A percentile compares a stretch with the other conserved stretches of the same genome.
These are phyloP conservation scores for Daldinia loculata DNA, from an alignment of 495 filamentous ascomycete species.

Conservation along the genomic window DNA sequence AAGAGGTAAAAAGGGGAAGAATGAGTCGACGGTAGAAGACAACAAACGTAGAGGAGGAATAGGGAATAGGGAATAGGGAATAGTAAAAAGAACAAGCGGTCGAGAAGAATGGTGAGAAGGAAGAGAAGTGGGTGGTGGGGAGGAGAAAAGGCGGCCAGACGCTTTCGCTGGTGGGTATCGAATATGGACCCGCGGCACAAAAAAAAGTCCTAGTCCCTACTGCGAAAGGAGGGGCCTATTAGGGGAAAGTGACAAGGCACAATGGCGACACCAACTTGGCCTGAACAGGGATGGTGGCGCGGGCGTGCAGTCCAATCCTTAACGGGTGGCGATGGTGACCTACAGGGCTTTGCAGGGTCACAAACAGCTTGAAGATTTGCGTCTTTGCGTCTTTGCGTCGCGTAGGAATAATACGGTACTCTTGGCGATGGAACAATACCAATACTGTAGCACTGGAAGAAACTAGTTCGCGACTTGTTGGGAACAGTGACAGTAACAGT, in stretches of 20 bases:
- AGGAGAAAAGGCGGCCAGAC: conserved; percentile 45
- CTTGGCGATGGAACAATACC: conserved; percentile 40
- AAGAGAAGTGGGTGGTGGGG: conserved; percentile 43
- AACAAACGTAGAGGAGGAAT: conserved; percentile 32
- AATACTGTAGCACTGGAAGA: conserved; percentile 19
- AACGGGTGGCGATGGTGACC: conserved; percentile 42
- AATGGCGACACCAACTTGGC: conserved; percentile 42
- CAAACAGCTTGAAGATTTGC: conserved; percentile 36
- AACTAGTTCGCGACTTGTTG: conserved; percentile 16
- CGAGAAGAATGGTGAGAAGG: conserved; percentile 34
- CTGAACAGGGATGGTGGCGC: conserved; percentile 43
- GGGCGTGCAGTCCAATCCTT: conserved; percentile 41
- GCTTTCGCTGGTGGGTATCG: conserved; percentile 35
- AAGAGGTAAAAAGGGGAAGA: conserved; percentile 25
- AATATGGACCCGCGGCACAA: conserved; percentile 37
- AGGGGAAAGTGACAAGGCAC: conserved; percentile 42
- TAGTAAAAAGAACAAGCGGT: conserved; percentile 36
- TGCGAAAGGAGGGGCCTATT: conserved; percentile 37
- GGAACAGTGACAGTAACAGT: not conserved
- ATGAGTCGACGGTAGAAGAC: conserved; percentile 31
- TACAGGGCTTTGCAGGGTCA: conserved; percentile 41
- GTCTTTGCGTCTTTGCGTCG: conserved; percentile 16
- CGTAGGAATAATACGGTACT: conserved; percentile 16
- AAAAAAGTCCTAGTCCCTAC: conserved; percentile 41
- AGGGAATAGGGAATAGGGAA: too few species aligned